Evolutionary conservation across 2,329 filamentous ascomycete genomes (phyloP).

Genomic region (Phialemonium atrogriseum): DNA sequence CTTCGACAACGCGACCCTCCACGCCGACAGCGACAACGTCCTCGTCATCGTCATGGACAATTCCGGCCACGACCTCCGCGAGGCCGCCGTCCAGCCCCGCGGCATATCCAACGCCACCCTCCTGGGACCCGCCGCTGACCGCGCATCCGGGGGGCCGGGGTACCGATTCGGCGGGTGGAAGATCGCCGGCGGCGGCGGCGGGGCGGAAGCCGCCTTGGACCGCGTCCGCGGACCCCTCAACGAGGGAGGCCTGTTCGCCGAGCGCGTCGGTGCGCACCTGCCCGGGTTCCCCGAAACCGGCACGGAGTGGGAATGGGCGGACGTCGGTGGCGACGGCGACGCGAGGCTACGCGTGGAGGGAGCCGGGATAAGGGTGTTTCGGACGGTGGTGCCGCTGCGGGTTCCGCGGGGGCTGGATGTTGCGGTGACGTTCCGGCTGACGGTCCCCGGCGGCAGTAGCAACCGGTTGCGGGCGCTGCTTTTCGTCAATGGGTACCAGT

Average conservation of each 20-base stretch:
- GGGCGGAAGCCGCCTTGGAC: conserved; percentile 42
- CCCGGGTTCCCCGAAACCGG: conserved; percentile 42
- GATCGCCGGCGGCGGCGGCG: conserved; percentile 47
- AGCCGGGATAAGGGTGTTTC: conserved; percentile 48
- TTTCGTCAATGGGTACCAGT: conserved; percentile 60
- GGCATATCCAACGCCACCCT: conserved; percentile 46
- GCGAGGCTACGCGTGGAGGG: conserved; percentile 32
- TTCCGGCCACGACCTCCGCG: conserved; percentile 49
- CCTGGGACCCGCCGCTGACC: conserved; percentile 23
- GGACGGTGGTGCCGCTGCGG: conserved; percentile 39
- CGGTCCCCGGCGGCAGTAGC: conserved; percentile 26
- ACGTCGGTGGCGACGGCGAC: conserved; percentile 15
- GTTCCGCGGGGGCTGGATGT: conserved; percentile 45
- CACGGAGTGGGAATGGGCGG: conserved; percentile 31
- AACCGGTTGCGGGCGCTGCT: conserved; percentile 41
- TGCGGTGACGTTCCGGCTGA: conserved; percentile 46
- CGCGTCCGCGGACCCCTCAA: conserved; percentile 46
- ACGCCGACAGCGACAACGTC: conserved; percentile 30
- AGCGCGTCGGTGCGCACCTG: conserved; percentile 51
- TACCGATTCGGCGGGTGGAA: conserved; percentile 45
- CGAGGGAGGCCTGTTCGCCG: conserved; percentile 50
- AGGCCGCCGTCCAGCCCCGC: conserved; percentile 35
- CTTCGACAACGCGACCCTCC: conserved; percentile 40
- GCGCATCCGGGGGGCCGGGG: conserved; percentile 4
- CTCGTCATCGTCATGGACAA: conserved; percentile 52